A percentile compares a stretch with the other conserved stretches of the same genome.
Evolutionary conservation across 345 rosid species (phyloP).

Genomic region (Melaleuca alternifolia): DNA sequence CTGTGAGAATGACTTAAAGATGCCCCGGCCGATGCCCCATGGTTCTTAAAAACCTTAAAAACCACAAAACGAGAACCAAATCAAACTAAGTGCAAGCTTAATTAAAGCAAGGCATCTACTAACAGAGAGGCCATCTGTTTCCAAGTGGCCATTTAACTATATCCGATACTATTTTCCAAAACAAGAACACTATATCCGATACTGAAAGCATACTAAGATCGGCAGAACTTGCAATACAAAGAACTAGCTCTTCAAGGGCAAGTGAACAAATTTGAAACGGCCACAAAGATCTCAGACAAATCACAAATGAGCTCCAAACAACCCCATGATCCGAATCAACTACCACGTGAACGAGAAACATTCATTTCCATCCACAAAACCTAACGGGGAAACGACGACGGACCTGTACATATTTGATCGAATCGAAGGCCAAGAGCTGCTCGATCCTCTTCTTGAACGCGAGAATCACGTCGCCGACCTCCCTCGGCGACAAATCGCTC

Average conservation of each 20-base stretch:
- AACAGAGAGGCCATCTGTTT: background rate
- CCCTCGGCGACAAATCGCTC: slow-evolving; percentile 37
- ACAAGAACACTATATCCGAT: background rate
- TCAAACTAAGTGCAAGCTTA: background rate
- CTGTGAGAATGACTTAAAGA: slow-evolving; percentile 91
- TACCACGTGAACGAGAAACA: background rate
- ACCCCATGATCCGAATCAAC: background rate
- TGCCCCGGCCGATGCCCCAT: slow-evolving; percentile 91
- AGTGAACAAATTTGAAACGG: background rate
- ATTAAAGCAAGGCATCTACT: background rate
- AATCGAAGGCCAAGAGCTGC: slow-evolving; percentile 37
- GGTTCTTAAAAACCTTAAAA: slow-evolving; percentile 82
- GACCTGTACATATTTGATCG: slow-evolving; percentile 70
- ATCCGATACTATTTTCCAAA: background rate
- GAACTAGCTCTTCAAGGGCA: background rate
- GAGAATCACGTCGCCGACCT: slow-evolving; percentile 54
- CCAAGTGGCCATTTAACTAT: background rate
- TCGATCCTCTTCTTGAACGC: slow-evolving; percentile 64
- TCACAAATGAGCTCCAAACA: background rate
- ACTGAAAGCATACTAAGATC: background rate
- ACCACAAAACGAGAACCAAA: background rate
- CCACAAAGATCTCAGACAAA: background rate
- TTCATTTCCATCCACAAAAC: background rate
- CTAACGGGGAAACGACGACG: background rate
- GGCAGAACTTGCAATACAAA: background rate